Conservation (phyloP, 2,329 filamentous ascomycete species). For the Apiospora aurea region DNA sequence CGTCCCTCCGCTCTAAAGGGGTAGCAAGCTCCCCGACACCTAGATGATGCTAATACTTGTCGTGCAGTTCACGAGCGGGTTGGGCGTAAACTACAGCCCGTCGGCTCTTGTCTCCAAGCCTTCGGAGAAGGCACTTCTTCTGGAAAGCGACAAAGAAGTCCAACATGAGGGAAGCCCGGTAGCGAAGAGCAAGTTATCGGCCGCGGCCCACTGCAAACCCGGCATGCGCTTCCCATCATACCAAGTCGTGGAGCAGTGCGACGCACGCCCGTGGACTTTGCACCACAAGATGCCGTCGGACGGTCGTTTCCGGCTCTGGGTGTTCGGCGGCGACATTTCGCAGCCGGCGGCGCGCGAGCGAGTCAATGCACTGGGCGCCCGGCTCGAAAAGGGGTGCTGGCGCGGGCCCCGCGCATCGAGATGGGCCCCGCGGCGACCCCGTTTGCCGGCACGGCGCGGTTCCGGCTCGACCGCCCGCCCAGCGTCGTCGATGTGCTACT, state of each 20-base stretch:
- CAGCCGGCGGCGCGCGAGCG: conserved; percentile 49
- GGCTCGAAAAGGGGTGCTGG: conserved; percentile 52
- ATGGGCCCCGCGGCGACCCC: conserved; percentile 33
- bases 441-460: conserved; percentile 28
- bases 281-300: conserved; percentile 59
- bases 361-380: conserved; percentile 55
- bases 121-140: conserved; percentile 48
- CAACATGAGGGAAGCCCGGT: conserved; percentile 27
- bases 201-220: conserved; percentile 50
- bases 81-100: conserved; percentile 63
- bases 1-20: not conserved
- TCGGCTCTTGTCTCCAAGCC: conserved; percentile 64
- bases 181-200: conserved; percentile 43
- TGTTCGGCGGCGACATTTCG: conserved; percentile 66
- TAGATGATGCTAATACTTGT: not conserved
- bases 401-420: conserved; percentile 40
- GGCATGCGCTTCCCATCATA: conserved; percentile 64
- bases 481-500: conserved; percentile 65
- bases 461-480: conserved; percentile 48
- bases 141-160: conserved; percentile 52
- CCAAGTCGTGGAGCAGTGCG: conserved; percentile 63
- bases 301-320: conserved; percentile 61
- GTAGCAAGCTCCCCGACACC: not conserved
- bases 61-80: conserved; percentile 31
- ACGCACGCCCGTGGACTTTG: conserved; percentile 62